These are phyloP conservation scores for Phoma sp. DNA, from an alignment of 2,329 filamentous ascomycete species.

Conservation along the genomic window DNA sequence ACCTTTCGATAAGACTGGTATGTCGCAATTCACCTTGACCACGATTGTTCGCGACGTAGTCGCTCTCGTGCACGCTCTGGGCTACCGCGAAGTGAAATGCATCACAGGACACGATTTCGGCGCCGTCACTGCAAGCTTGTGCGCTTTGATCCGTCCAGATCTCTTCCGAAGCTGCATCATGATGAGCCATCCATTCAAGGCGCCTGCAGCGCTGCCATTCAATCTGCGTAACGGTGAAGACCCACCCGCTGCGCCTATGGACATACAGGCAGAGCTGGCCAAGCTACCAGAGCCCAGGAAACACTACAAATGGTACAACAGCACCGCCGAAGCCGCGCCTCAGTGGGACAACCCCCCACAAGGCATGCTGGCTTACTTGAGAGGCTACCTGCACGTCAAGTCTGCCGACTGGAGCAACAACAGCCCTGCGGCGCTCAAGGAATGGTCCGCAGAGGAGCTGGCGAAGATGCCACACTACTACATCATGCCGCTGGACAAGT, in stretches of 20 bases:
- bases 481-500: slow-evolving; percentile 64
- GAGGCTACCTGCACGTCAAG: slow-evolving; percentile 73
- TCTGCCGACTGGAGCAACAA: slow-evolving; percentile 66
- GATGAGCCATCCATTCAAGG: slow-evolving; percentile 70
- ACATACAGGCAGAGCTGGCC: slow-evolving; percentile 64
- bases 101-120: slow-evolving; percentile 73
- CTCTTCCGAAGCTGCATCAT: slow-evolving; percentile 67
- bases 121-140: slow-evolving; percentile 64
- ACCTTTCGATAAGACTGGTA: slow-evolving; percentile 58
- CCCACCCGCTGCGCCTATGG: slow-evolving; percentile 30
- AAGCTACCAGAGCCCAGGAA: slow-evolving; percentile 64
- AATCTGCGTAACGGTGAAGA: slow-evolving; percentile 47
- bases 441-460: slow-evolving; percentile 64
- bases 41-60: slow-evolving; percentile 67
- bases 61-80: slow-evolving; percentile 65
- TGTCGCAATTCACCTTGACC: slow-evolving; percentile 63
- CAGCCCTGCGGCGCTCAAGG: slow-evolving; percentile 58
- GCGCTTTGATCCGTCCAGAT: slow-evolving; percentile 67
- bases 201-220: slow-evolving; percentile 57
- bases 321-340: slow-evolving; percentile 53
- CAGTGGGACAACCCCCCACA: slow-evolving; percentile 58
- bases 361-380: slow-evolving; percentile 65
- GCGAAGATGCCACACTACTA: slow-evolving; percentile 71
- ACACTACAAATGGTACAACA: slow-evolving; percentile 74
- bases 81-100: slow-evolving; percentile 63